Conservation (phyloP, 2,329 filamentous ascomycete genomes). For the Aureobasidium sp. region DNA sequence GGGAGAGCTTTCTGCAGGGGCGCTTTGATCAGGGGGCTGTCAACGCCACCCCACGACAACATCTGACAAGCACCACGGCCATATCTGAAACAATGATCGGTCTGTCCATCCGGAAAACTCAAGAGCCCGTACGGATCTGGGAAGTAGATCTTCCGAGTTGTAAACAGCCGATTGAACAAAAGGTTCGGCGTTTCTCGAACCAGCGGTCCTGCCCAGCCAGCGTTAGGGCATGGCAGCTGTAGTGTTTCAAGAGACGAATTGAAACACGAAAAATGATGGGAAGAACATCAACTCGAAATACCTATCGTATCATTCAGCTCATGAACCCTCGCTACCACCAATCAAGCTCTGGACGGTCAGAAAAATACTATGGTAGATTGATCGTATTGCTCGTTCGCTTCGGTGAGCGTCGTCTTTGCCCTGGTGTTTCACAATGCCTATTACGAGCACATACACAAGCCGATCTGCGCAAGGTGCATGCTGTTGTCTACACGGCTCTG, state of each 20-base stretch:
- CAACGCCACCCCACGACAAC: background rate
- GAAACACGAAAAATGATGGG: background rate
- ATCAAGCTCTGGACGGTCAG: background rate
- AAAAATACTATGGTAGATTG: background rate
- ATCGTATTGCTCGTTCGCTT: background rate
- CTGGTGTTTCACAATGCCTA: background rate
- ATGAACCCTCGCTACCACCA: background rate
- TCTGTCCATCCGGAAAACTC: background rate
- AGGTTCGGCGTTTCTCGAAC: background rate
- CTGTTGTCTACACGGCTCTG: no score
- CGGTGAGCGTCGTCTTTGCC: background rate
- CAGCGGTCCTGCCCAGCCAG: background rate
- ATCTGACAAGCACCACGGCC: background rate
- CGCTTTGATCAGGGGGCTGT: constrained; percentile 1
- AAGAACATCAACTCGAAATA: background rate
- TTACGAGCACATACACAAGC: background rate
- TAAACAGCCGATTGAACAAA: background rate
- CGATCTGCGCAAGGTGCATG: background rate
- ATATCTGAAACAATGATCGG: constrained; percentile 5
- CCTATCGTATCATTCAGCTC: background rate
- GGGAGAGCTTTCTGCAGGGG: background rate
- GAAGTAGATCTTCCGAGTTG: background rate
- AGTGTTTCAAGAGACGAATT: constrained; percentile 7
- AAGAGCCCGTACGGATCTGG: background rate
- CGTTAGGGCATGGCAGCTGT: background rate